phyloP scores from a whole-genome alignment of 2,329 filamentous ascomycete species.

The Hymenoscyphus infarciens region DNA sequence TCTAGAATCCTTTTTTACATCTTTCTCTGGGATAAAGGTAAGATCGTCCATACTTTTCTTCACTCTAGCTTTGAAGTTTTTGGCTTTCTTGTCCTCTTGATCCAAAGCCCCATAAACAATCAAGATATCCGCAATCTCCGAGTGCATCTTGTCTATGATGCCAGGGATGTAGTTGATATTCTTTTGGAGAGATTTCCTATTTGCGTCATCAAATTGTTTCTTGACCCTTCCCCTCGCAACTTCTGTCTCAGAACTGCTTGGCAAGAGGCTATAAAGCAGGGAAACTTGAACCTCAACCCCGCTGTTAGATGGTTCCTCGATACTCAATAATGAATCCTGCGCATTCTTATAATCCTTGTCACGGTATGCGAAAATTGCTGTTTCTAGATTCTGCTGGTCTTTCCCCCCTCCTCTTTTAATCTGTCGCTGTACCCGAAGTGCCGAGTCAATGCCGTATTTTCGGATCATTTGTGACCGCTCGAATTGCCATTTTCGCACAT shows the following conservation, averaged over 20 bases:
- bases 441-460: background rate
- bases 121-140: too few relatives aligned
- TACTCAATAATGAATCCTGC: too few relatives aligned
- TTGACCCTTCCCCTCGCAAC: too few relatives aligned
- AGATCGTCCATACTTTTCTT: background rate
- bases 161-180: too few relatives aligned
- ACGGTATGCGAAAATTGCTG: background rate
- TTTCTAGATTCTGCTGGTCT: background rate
- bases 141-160: too few relatives aligned
- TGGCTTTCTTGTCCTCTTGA: too few relatives aligned
- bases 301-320: background rate
- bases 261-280: too few relatives aligned
- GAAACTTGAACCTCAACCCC: too few relatives aligned
- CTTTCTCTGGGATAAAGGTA: background rate
- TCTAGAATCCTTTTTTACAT: background rate
- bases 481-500: background rate
- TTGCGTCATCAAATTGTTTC: too few relatives aligned
- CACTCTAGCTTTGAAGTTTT: background rate
- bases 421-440: background rate
- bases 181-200: too few relatives aligned
- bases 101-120: too few relatives aligned
- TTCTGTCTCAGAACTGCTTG: too few relatives aligned
- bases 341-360: background rate
- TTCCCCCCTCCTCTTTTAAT: background rate
- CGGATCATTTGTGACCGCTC: background rate